A percentile compares a stretch with the other conserved stretches of the same genome.
These are phyloP conservation scores for Penicillium samsonianum DNA, from an alignment of 495 filamentous ascomycete genomes.

Conservation along the genomic window DNA sequence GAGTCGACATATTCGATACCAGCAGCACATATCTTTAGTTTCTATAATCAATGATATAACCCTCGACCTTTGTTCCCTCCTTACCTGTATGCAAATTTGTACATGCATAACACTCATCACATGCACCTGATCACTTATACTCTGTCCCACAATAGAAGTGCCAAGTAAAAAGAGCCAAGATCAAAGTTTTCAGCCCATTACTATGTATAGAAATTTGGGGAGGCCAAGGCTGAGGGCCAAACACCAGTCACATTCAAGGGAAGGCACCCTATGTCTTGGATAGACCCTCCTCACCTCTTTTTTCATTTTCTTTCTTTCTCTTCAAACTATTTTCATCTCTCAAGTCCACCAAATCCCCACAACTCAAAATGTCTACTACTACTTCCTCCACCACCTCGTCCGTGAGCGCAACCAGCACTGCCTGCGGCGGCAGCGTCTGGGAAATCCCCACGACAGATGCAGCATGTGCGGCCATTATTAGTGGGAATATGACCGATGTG, in stretches of 20 bases:
- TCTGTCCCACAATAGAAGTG: background rate
- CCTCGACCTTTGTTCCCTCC: background rate
- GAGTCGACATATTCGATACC: background rate
- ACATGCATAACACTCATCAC: conserved; percentile 6
- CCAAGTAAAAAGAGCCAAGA: background rate
- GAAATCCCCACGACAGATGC: conserved; percentile 45
- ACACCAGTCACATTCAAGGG: conserved; percentile 11
- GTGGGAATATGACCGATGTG: conserved; percentile 40
- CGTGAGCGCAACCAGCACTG: conserved; percentile 25
- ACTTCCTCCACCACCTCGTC: conserved; percentile 23
- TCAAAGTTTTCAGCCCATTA: conserved; percentile 1
- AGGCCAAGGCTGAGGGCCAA: background rate
- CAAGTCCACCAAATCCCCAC: background rate
- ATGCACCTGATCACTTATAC: background rate
- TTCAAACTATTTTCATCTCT: background rate
- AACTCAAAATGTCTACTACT: conserved; percentile 22
- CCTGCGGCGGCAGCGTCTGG: conserved; percentile 38
- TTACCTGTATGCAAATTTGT: background rate
- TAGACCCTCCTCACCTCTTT: background rate
- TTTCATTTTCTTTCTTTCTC: background rate
- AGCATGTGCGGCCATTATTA: conserved; percentile 42
- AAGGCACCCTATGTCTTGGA: conserved; percentile 9
- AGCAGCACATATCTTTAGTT: background rate
- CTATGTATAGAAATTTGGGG: conserved; percentile 4
- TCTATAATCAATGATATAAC: too few relatives aligned